Conservation (phyloP, 2,329 filamentous ascomycete species). For the Colletotrichum sp. region DNA sequence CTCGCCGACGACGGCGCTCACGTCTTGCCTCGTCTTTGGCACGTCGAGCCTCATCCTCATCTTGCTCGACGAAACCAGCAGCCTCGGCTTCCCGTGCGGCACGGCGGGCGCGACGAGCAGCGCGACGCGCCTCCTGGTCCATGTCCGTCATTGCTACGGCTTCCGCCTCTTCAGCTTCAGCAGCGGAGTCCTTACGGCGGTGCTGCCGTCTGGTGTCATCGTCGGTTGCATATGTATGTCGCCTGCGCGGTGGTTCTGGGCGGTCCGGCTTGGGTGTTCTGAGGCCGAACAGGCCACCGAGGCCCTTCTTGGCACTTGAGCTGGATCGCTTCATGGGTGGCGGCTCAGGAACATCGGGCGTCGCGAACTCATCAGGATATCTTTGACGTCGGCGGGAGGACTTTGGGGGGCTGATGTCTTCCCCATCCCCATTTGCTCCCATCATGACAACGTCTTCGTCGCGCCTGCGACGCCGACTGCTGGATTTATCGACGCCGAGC, state of each 20-base stretch:
- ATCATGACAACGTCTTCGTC: conserved; percentile 59
- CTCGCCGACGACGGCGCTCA: conserved; percentile 59
- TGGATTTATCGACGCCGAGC: conserved; percentile 62
- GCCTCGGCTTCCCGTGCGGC: conserved; percentile 50
- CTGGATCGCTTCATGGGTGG: conserved; percentile 36
- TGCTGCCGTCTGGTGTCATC: conserved; percentile 49
- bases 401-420: conserved; percentile 23
- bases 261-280: conserved; percentile 51
- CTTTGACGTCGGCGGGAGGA: conserved; percentile 38
- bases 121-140: conserved; percentile 66
- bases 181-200: conserved; percentile 42
- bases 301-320: conserved; percentile 54
- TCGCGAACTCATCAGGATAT: conserved; percentile 39
- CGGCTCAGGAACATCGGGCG: conserved; percentile 38
- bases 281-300: conserved; percentile 67
- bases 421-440: conserved; percentile 23
- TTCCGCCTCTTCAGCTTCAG: conserved; percentile 55
- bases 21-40: conserved; percentile 62
- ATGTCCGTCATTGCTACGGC: conserved; percentile 51
- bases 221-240: conserved; percentile 56
- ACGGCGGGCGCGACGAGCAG: conserved; percentile 65
- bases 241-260: conserved; percentile 46
- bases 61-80: conserved; percentile 44
- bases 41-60: conserved; percentile 60
- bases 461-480: conserved; percentile 38